Evolutionary conservation across 306 rosid species (phyloP).

Genomic region (Casuarina equisetifolia): DNA sequence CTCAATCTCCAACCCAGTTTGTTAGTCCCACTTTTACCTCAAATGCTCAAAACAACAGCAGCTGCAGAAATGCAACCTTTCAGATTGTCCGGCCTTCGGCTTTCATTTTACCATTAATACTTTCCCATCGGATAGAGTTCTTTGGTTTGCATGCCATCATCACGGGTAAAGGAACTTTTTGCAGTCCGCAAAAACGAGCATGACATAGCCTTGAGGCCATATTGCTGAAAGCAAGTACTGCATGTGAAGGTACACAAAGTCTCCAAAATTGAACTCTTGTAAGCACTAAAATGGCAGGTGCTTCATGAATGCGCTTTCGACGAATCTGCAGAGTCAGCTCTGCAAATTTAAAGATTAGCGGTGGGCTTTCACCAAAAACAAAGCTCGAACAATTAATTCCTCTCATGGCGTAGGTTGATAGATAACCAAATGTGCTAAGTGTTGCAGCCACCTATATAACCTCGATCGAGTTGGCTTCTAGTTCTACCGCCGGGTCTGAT

Average conservation of each 20-base stretch:
- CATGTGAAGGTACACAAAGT: not conserved
- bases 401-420: not conserved
- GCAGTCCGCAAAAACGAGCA: slow-evolving; percentile 13
- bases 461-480: not conserved
- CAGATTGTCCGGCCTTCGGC: slow-evolving; percentile 41
- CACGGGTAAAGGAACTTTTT: slow-evolving; percentile 19
- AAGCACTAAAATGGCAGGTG: slow-evolving; percentile 17
- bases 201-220: slow-evolving; percentile 3
- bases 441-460: not conserved
- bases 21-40: slow-evolving; percentile 34
- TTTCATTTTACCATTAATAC: slow-evolving; percentile 31
- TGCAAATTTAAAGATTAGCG: slow-evolving; percentile 13
- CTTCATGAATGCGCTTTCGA: slow-evolving; percentile 23
- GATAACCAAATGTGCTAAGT: not conserved
- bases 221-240: slow-evolving; percentile 1
- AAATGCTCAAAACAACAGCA: slow-evolving; percentile 32
- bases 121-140: not conserved
- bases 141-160: not conserved
- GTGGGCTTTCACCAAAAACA: slow-evolving; percentile 18
- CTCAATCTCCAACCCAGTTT: slow-evolving; percentile 14
- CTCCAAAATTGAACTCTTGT: not conserved
- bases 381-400: slow-evolving; percentile 11
- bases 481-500: not conserved
- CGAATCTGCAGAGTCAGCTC: slow-evolving; percentile 40
- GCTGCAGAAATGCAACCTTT: slow-evolving; percentile 39